phyloP scores from a whole-genome alignment of 306 rosid species.

The Medicago lupulina region DNA sequence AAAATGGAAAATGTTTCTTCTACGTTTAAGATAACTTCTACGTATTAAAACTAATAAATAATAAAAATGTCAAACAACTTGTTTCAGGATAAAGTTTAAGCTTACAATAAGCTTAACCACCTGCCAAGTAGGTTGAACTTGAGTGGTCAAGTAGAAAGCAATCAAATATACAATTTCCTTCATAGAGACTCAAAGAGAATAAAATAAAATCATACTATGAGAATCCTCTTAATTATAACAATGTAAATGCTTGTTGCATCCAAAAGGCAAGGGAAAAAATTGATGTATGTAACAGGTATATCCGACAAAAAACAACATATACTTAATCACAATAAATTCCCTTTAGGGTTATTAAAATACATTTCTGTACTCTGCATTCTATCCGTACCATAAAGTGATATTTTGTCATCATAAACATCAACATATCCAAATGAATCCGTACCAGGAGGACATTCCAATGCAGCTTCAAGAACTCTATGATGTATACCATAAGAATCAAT shows the following conservation, averaged over 20 bases:
- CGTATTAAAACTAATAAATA: not conserved
- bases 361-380: conserved; percentile 69
- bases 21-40: not conserved
- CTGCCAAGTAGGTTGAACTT: not conserved
- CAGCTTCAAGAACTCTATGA: conserved; percentile 91
- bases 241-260: no score
- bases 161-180: conserved; percentile 10
- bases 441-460: conserved; percentile 91
- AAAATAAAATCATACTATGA: no score
- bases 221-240: no score
- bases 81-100: not conserved
- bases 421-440: conserved; percentile 70
- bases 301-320: conserved; percentile 20
- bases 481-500: conserved; percentile 84
- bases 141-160: conserved; percentile 4
- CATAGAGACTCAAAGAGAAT: no score
- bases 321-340: conserved; percentile 37
- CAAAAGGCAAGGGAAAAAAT: not conserved
- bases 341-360: conserved; percentile 53
- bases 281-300: not conserved
- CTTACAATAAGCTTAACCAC: not conserved
- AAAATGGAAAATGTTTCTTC: conserved; percentile 1
- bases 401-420: conserved; percentile 69
- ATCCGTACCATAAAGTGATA: conserved; percentile 69
- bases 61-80: conserved; percentile 4